These are phyloP conservation scores for Nemania sp. DNA, from an alignment of 2,329 filamentous ascomycete species.

Conservation along the genomic window DNA sequence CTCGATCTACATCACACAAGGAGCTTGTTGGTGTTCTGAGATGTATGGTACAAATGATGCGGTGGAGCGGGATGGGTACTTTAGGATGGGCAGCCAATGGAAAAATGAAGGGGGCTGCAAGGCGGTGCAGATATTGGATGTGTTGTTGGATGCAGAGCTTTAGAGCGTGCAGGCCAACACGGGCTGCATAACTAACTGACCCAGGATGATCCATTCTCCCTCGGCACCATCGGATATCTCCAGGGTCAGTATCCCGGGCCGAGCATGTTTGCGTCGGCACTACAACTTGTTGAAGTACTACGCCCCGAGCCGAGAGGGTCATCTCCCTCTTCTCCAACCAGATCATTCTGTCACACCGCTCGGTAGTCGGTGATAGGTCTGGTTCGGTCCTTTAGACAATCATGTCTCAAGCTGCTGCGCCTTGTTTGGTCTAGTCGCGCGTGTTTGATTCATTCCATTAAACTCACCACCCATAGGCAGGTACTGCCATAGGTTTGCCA, in stretches of 20 bases:
- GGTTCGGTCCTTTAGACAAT: no score
- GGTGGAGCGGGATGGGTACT: not conserved
- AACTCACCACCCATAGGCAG: no score
- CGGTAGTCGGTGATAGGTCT: no score
- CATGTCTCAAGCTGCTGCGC: slow-evolving; percentile 2
- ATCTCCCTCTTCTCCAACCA: not conserved
- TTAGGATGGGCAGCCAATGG: slow-evolving; percentile 6
- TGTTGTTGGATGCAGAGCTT: slow-evolving; percentile 20
- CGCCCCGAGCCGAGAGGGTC: slow-evolving; percentile 10
- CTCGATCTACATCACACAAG: slow-evolving; percentile 10
- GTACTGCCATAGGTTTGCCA: no score
- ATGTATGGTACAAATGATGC: not conserved
- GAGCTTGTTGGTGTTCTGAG: slow-evolving; percentile 3
- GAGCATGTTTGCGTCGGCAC: slow-evolving; percentile 9
- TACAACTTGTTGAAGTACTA: not conserved
- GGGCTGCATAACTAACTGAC: slow-evolving; percentile 8
- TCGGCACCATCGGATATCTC: not conserved
- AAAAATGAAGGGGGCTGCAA: not conserved
- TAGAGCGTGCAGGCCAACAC: not conserved
- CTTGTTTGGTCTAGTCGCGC: slow-evolving; percentile 1
- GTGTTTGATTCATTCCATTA: not conserved
- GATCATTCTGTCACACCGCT: not conserved
- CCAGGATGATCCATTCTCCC: slow-evolving; percentile 4
- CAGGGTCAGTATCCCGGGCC: not conserved
- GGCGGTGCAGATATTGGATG: slow-evolving; percentile 5